A percentile compares a stretch with the other conserved stretches of the same genome.
These are phyloP conservation scores for Pascua sp. DNA, from an alignment of 1,284 basidiomycete genomes.

Conservation along the genomic window DNA sequence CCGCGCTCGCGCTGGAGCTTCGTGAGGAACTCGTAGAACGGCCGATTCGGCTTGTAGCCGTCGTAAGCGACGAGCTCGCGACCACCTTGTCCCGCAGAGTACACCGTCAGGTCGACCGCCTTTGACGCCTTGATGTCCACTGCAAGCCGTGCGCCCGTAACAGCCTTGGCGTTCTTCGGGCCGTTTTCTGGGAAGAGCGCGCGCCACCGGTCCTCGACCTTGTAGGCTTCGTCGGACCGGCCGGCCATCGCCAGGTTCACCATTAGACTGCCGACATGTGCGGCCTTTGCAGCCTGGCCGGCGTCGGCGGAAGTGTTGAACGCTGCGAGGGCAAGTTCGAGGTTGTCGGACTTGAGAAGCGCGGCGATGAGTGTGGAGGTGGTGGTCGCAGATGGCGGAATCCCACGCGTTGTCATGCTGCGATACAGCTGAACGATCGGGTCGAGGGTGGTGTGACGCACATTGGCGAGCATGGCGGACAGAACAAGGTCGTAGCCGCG, in stretches of 20 bases:
- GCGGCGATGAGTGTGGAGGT: slow-evolving; percentile 21
- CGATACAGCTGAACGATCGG: slow-evolving; percentile 24
- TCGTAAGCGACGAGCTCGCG: not conserved
- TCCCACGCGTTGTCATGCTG: slow-evolving; percentile 18
- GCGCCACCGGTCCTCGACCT: slow-evolving; percentile 27
- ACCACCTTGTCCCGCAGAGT: not conserved
- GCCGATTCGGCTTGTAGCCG: slow-evolving; percentile 10
- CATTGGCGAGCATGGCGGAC: slow-evolving; percentile 13
- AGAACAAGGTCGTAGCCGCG: slow-evolving; percentile 19
- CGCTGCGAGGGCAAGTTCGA: slow-evolving; percentile 20
- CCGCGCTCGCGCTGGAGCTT: not conserved
- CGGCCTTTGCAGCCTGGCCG: slow-evolving; percentile 18
- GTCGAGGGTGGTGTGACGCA: slow-evolving; percentile 12
- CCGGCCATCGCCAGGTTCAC: slow-evolving; percentile 20
- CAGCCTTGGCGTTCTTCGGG: slow-evolving; percentile 23
- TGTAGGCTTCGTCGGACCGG: slow-evolving; percentile 22
- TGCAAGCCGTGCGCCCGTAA: slow-evolving; percentile 30
- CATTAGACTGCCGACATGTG: slow-evolving; percentile 32
- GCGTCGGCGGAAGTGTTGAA: slow-evolving; percentile 18
- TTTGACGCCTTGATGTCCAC: slow-evolving; percentile 29
- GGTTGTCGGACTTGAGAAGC: slow-evolving; percentile 21
- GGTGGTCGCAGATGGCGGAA: slow-evolving; percentile 13
- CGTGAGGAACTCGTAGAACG: slow-evolving; percentile 8
- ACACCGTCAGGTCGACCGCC: slow-evolving; percentile 23
- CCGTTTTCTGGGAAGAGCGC: not conserved